Evolutionary conservation across 352 stramenopile species (phyloP), one percentile per base, ranked within the genome.

Genomic region (Thalassiosira hispida): DNA sequence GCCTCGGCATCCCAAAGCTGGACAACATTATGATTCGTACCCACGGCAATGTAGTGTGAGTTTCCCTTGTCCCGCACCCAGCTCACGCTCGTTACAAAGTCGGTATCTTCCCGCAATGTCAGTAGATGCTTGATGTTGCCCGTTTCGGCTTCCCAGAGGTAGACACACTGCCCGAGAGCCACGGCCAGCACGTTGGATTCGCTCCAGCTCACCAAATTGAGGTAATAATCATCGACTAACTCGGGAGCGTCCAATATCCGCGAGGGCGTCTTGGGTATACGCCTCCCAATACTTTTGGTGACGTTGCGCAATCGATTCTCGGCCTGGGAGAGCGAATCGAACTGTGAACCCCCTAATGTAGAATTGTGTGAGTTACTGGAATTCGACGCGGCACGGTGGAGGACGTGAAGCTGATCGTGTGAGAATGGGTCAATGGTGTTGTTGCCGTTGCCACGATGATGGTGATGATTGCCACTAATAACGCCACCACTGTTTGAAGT

Each of bases 221-320:
- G 89, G 84, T 99, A 99, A 91, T 99, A 99, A 84, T 99, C 97
- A 85, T 99, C 97, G 74, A 98, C 94, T 25, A 99, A 86, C 80
- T 99, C 97, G 0, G 97, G 97, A 27, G 97, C 97, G 87, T 99
- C 97, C 42, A 99, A 86, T 55, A 99, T 97, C 51, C 98, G 96
- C 69, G 95, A 95, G 11, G 97, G 97, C 11, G 96, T 96, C 12
- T 96, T 98, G 8, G 98, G 96, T 65, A 99, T 98, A 57, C 98
- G 95, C 25, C 98, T 94, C 52, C 95, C 98, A n/a, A 91, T 84
- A 7, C 88, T 72, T 64, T 92, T 92, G 11, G 78, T 56, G 8
- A 71, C 76, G 27, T 35, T 74, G 18, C 68, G 42, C 18, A 79
- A 33, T 25, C 60, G 44, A 51, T 67, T 81, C 49, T 75, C 67